Percentiles rank a stretch among this genome's conserved stretches.
phyloP scores from a whole-genome alignment of 2,329 filamentous ascomycete species.

The Penicillium expansum region DNA sequence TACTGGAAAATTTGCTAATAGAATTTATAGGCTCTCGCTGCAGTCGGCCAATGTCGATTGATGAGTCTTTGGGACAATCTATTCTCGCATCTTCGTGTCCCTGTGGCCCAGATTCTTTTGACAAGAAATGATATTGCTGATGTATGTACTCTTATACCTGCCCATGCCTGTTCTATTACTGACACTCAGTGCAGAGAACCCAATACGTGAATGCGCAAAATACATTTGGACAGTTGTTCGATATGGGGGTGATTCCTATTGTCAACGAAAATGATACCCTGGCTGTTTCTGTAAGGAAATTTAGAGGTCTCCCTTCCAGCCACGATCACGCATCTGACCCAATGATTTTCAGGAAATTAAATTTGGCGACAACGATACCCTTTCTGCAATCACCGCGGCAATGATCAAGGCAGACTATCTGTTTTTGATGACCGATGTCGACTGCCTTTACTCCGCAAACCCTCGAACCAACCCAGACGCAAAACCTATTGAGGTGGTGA shows the following conservation, averaged over 20 bases:
- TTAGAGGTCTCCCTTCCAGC: neutral
- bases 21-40: conserved; percentile 69
- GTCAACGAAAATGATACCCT: conserved; percentile 99
- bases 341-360: conserved; percentile 70
- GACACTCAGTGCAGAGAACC: conserved; percentile 58
- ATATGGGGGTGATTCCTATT: conserved; percentile 96
- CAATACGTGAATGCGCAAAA: conserved; percentile 97
- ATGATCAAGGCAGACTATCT: conserved; percentile 97
- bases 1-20: neutral
- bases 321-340: neutral
- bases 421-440: conserved; percentile 98
- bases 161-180: conserved; percentile 1
- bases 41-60: conserved; percentile 91
- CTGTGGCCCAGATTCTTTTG: conserved; percentile 89
- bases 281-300: conserved; percentile 65
- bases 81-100: conserved; percentile 82
- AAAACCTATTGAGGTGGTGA: conserved; percentile 84
- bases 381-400: conserved; percentile 92
- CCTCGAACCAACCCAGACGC: conserved; percentile 82
- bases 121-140: conserved; percentile 96
- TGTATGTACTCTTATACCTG: conserved; percentile 48
- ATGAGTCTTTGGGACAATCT: conserved; percentile 95
- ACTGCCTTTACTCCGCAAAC: conserved; percentile 96
- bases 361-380: conserved; percentile 97
- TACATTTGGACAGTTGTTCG: conserved; percentile 82